phyloP scores from a whole-genome alignment of 345 rosid genomes.

The Streptanthus diversifolius region DNA sequence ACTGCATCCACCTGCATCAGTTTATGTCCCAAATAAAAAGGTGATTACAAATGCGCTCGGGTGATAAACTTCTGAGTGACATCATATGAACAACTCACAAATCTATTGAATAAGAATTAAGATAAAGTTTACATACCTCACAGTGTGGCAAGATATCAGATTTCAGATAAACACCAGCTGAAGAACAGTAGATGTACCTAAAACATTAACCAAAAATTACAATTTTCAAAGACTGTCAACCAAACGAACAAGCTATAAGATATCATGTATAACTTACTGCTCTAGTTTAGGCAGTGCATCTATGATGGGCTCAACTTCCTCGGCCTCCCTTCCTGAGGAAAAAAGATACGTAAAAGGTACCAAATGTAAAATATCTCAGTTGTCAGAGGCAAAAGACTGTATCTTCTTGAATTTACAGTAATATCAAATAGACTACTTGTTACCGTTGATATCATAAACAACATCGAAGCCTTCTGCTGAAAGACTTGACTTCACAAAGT shows the following conservation, averaged over 20 bases:
- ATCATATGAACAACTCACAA: not conserved
- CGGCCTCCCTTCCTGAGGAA: constrained; percentile 78
- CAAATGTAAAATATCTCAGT: not conserved
- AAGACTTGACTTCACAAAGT: constrained; percentile 94
- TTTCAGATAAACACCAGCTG: constrained; percentile 94
- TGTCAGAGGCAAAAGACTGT: not conserved
- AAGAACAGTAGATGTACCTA: constrained; percentile 93
- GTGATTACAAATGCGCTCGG: not conserved
- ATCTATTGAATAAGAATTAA: not conserved
- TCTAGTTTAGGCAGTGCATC: constrained; percentile 90
- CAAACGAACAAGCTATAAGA: not conserved
- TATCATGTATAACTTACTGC: constrained; percentile 52
- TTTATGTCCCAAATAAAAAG: constrained; percentile 6
- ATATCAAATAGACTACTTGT: not conserved
- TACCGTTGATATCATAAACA: constrained; percentile 94
- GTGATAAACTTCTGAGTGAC: not conserved
- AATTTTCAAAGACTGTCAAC: constrained; percentile 1
- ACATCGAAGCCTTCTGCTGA: constrained; percentile 90
- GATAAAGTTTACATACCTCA: constrained; percentile 52
- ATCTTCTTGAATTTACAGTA: not conserved
- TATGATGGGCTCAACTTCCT: constrained; percentile 84
- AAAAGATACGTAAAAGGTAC: constrained; percentile 11
- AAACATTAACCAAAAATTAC: constrained; percentile 21
- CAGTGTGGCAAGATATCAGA: constrained; percentile 76
- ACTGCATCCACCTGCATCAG: constrained; percentile 68